Evolutionary conservation across 352 stramenopile genomes (phyloP).

Genomic region (Globisporangium okanoganense): DNA sequence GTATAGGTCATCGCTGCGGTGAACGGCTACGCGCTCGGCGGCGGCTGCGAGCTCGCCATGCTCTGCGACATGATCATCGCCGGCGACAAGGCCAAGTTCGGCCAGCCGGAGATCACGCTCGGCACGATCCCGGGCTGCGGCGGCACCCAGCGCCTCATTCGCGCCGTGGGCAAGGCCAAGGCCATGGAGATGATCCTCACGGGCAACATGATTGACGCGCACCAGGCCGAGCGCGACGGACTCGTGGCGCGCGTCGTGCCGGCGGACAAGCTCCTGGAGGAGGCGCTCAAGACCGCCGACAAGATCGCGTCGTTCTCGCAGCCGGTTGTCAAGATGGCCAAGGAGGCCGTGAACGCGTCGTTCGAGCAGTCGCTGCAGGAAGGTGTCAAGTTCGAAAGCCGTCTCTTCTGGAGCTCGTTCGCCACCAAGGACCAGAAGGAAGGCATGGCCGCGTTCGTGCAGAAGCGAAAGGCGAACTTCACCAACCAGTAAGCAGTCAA

Average conservation of each 20-base stretch:
- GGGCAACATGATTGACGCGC: conserved; percentile 95
- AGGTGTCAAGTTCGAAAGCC: conserved; percentile 95
- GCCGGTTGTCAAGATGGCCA: conserved; percentile 95
- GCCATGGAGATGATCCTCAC: conserved; percentile 99
- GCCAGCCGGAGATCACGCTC: conserved; percentile 98
- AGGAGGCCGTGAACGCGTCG: conserved; percentile 94
- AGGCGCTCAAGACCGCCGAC: conserved; percentile 94
- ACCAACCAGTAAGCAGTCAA: conserved; percentile 91
- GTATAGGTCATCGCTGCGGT: conserved; percentile 92
- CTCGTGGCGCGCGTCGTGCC: conserved; percentile 93
- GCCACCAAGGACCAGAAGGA: conserved; percentile 93
- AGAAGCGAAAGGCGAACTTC: conserved; percentile 96
- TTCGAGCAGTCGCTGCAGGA: conserved; percentile 94
- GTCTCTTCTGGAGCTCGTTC: conserved; percentile 98
- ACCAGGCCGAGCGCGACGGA: conserved; percentile 93
- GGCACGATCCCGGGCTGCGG: conserved; percentile 96
- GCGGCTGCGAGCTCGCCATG: conserved; percentile 98
- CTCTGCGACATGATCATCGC: conserved; percentile 99
- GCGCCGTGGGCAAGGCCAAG: conserved; percentile 97
- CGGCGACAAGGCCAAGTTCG: conserved; percentile 96
- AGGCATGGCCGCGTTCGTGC: conserved; percentile 97
- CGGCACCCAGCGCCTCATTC: conserved; percentile 96
- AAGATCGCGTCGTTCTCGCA: conserved; percentile 96
- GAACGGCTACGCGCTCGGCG: conserved; percentile 97
- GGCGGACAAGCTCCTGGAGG: conserved; percentile 89